Base-by-base conservation (phyloP, 768 basidiomycete genomes). In the Floccularia luteovirens region DNA sequence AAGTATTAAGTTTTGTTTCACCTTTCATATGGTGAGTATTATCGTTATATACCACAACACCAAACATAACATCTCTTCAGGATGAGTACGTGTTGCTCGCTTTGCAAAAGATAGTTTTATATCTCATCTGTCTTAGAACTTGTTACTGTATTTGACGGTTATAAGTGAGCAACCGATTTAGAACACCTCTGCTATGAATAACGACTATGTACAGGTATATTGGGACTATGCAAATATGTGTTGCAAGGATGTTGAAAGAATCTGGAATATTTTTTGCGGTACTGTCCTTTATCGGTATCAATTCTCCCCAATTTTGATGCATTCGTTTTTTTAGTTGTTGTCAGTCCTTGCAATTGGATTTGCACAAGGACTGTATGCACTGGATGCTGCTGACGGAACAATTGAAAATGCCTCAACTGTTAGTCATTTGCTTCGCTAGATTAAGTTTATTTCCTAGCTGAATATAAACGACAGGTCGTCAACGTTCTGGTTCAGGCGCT, bases 191-290 rank as follows among this genome's bases (percentile, higher is more conserved):
- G n/a, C 24, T 1, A 27, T 31, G 14, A 33, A 16, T 24, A 43
- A 8, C 30, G 24, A 37, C 35, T 22, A 25, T 25, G 34, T 24
- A 6, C 38, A 86, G 83, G 52, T 87, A 87, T 49, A 78, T 97
- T 33, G 92, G 92, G 5, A 91, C 85, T 0, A 81, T 96, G 81
- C 90, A 94, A 55, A 90, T 97, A 21, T 93, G 92, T 45, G 79
- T 94, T 1, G 79, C 88, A 14, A 73, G 90, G 10, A 97, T 97
- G 92, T 61, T 97, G 46, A 82, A 85, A 53, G 91, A 97, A 60
- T 92, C 90, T 14, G 82, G 88, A 2, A 80, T 96, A 35, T 93
- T 93, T 65, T 91, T 93, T 59, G 85, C 85, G 38, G 85, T 93
- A 49, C 27, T n/a, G n/a, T n/a, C n/a, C n/a, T n/a, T n/a, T n/a